Evolutionary conservation across 306 rosid species (phyloP).

Genomic region (Lathyrus tuberosus): DNA sequence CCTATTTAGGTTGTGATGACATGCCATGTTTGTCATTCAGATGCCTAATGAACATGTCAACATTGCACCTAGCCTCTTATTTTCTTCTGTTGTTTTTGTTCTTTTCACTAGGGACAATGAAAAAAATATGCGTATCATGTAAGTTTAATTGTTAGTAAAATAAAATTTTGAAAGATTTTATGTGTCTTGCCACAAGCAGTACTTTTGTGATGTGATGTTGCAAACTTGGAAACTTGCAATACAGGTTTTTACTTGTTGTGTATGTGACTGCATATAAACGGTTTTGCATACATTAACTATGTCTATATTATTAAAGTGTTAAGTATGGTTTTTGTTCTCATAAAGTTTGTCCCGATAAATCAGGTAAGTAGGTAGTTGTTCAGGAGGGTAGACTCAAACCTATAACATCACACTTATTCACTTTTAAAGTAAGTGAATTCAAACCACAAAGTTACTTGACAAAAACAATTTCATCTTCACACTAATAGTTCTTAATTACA

Average conservation of each 20-base stretch:
- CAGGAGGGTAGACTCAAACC: too few relatives aligned
- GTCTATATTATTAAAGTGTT: too few relatives aligned
- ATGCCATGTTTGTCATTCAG: slow-evolving; percentile 12
- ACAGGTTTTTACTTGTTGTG: background rate
- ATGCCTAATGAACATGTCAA: slow-evolving; percentile 6
- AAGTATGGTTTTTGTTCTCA: too few relatives aligned
- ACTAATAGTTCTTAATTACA: too few relatives aligned
- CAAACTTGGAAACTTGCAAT: background rate
- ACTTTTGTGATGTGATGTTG: background rate
- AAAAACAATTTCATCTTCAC: too few relatives aligned
- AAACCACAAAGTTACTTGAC: too few relatives aligned
- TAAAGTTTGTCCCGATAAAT: too few relatives aligned
- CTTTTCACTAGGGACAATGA: background rate
- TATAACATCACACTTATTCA: too few relatives aligned
- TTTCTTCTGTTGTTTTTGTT: background rate
- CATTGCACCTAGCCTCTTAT: background rate
- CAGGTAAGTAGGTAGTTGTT: too few relatives aligned
- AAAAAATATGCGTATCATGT: background rate
- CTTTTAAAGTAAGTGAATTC: too few relatives aligned
- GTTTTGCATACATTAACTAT: too few relatives aligned
- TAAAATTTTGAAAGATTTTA: background rate
- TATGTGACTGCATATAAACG: too few relatives aligned
- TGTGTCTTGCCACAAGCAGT: background rate
- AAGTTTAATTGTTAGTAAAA: slow-evolving; percentile 1
- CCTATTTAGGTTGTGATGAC: slow-evolving; percentile 32